These are phyloP conservation scores for Cymodocea nodosa DNA, from an alignment of 116 monocot species.

Conservation along the genomic window DNA sequence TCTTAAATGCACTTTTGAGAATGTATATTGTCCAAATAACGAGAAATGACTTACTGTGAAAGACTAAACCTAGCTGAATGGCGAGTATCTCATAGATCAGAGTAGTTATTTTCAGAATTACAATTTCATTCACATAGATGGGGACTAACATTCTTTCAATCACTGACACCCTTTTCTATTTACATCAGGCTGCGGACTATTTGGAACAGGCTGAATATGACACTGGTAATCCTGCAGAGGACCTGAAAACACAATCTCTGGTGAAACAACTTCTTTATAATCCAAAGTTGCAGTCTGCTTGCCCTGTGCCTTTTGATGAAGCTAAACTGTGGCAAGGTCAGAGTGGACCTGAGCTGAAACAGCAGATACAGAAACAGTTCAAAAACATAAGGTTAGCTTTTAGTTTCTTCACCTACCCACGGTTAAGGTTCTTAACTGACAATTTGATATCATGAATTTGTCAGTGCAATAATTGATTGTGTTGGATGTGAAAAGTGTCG, in stretches of 20 bases:
- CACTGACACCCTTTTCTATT: background rate
- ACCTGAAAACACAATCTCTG: constrained; percentile 74
- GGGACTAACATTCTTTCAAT: background rate
- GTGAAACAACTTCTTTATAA: constrained; percentile 76
- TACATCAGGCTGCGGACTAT: constrained; percentile 71
- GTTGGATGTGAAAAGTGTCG: constrained; percentile 98
- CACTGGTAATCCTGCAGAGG: constrained; percentile 68
- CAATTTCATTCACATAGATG: background rate
- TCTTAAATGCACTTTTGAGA: too few relatives aligned
- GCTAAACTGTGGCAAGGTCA: constrained; percentile 94
- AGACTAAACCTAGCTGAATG: too few relatives aligned
- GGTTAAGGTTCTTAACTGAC: background rate
- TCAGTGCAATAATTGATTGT: constrained; percentile 93
- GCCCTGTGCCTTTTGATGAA: constrained; percentile 93
- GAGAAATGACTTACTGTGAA: too few relatives aligned
- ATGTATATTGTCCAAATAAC: too few relatives aligned
- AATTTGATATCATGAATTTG: background rate
- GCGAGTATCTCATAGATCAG: too few relatives aligned
- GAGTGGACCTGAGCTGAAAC: constrained; percentile 77
- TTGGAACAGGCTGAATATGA: constrained; percentile 89
- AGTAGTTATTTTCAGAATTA: background rate
- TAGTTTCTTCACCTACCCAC: too few relatives aligned
- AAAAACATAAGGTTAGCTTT: constrained; percentile 75
- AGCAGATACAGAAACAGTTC: constrained; percentile 82
- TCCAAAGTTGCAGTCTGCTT: constrained; percentile 63